phyloP scores from a whole-genome alignment of 331 rosid species.

The Acacia pycnantha region DNA sequence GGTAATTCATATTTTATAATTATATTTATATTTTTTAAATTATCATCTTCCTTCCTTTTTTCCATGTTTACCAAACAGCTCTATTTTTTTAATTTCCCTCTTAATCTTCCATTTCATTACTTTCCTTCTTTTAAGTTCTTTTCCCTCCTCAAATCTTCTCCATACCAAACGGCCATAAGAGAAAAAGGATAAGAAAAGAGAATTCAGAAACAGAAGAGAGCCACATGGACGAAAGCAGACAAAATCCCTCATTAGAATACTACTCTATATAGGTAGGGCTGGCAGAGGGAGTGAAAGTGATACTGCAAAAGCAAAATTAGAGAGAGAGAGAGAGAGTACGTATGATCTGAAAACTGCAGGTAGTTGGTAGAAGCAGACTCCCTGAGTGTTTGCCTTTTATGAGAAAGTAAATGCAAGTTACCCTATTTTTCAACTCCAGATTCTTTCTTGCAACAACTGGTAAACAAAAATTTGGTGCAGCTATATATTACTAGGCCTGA shows the following conservation, averaged over 20 bases:
- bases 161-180: too few relatives aligned
- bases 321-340: neutral
- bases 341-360: conserved; percentile 20
- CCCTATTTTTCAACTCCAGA: neutral
- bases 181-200: neutral
- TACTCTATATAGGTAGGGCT: neutral
- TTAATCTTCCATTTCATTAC: too few relatives aligned
- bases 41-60: too few relatives aligned
- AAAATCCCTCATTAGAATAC: neutral
- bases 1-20: too few relatives aligned
- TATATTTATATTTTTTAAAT: too few relatives aligned
- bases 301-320: neutral
- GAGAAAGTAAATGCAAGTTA: conserved; percentile 19
- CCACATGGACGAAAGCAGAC: conserved; percentile 15
- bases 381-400: conserved; percentile 8
- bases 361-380: conserved; percentile 11
- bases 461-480: neutral
- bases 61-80: too few relatives aligned
- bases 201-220: neutral
- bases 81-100: too few relatives aligned
- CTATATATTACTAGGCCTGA: too few relatives aligned
- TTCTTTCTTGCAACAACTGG: neutral
- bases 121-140: too few relatives aligned
- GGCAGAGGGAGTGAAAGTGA: neutral
- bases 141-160: too few relatives aligned